A percentile compares a stretch with the other conserved stretches of the same genome.
Evolutionary conservation across 495 filamentous ascomycete genomes (phyloP).

Genomic region (Letharia columbiana): DNA sequence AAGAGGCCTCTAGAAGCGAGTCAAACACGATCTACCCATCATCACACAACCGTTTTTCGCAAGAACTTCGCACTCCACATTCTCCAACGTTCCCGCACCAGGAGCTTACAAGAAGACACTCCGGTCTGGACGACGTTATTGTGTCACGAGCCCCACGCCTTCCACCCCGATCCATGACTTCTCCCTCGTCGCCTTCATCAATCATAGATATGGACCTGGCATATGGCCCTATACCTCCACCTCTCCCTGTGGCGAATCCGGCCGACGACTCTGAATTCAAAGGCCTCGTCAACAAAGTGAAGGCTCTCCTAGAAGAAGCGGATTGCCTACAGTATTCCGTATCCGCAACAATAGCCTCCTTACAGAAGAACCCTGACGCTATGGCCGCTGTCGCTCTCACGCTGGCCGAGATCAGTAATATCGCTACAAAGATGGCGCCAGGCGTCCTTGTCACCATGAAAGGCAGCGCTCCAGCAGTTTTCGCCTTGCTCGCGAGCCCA

Average conservation of each 20-base stretch:
- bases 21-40: conserved; percentile 19
- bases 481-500: conserved; percentile 77
- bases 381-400: conserved; percentile 91
- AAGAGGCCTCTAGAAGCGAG: not conserved
- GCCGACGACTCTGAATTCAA: conserved; percentile 45
- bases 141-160: conserved; percentile 10
- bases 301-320: conserved; percentile 68
- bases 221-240: conserved; percentile 63
- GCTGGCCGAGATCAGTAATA: conserved; percentile 77
- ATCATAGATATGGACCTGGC: conserved; percentile 81
- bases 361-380: conserved; percentile 86
- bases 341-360: conserved; percentile 68
- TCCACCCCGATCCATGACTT: conserved; percentile 22
- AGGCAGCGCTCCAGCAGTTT: conserved; percentile 68
- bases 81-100: conserved; percentile 27
- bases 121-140: conserved; percentile 21
- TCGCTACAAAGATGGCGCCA: conserved; percentile 78
- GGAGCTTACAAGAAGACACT: conserved; percentile 39
- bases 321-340: conserved; percentile 83
- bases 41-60: conserved; percentile 15
- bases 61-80: conserved; percentile 16
- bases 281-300: conserved; percentile 57
- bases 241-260: conserved; percentile 29
- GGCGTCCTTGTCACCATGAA: conserved; percentile 67
- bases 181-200: conserved; percentile 18